Percentiles rank a stretch among this genome's conserved stretches.
Conservation (phyloP, 2,329 filamentous ascomycete species). For the Stromatinia cepivora region DNA sequence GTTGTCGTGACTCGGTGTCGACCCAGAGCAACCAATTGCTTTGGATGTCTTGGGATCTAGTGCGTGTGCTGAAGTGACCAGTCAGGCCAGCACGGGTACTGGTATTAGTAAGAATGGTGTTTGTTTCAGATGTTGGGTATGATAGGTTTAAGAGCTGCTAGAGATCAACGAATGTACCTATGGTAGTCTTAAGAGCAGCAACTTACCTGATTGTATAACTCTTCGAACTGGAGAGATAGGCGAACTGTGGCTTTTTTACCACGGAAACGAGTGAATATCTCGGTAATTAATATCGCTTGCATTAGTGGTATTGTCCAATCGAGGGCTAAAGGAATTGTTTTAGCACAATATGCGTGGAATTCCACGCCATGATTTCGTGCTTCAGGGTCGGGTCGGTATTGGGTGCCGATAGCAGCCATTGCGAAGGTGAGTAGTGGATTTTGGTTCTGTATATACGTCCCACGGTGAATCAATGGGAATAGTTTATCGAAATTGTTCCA, state of each 20-base stretch:
- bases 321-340: conserved; percentile 33
- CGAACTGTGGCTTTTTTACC: conserved; percentile 35
- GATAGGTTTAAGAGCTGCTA: conserved; percentile 7
- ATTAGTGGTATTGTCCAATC: conserved; percentile 36
- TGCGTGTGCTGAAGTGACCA: conserved; percentile 6
- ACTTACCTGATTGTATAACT: conserved; percentile 37
- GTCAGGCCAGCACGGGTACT: neutral
- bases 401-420: conserved; percentile 40
- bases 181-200: neutral
- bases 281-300: conserved; percentile 40
- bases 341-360: conserved; percentile 37
- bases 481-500: conserved; percentile 36
- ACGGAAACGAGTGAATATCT: conserved; percentile 39
- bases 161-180: conserved; percentile 6
- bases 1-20: conserved; percentile 52
- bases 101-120: neutral
- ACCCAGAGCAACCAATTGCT: conserved; percentile 54
- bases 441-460: conserved; percentile 33
- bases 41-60: conserved; percentile 23
- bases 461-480: conserved; percentile 38
- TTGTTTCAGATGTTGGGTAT: neutral
- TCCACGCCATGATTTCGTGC: conserved; percentile 36
- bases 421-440: conserved; percentile 34
- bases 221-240: conserved; percentile 37
- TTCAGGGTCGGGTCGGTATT: conserved; percentile 36